phyloP scores from a whole-genome alignment of 495 filamentous ascomycete genomes.

The Echria macrotheca region DNA sequence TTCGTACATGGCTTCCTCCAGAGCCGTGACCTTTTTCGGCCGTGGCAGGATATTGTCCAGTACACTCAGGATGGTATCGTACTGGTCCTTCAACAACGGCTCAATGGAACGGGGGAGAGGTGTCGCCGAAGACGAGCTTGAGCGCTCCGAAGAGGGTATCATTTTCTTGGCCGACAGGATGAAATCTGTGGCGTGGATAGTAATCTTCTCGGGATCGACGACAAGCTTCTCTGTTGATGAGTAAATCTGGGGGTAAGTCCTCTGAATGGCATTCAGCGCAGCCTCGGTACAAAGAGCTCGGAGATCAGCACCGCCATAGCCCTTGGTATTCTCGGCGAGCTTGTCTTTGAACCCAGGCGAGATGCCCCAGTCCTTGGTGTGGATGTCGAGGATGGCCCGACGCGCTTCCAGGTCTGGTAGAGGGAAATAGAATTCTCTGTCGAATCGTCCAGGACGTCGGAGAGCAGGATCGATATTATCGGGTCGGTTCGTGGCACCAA shows the following conservation, averaged over 20 bases:
- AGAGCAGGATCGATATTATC: conserved; percentile 96
- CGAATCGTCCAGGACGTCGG: conserved; percentile 89
- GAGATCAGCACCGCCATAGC: conserved; percentile 92
- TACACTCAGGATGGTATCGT: conserved; percentile 57
- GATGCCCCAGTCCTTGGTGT: conserved; percentile 90
- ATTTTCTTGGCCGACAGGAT: conserved; percentile 95
- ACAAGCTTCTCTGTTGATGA: conserved; percentile 81
- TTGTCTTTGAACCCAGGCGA: conserved; percentile 71
- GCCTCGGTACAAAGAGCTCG: conserved; percentile 94
- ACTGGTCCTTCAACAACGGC: conserved; percentile 69
- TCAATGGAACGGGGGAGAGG: conserved; percentile 73
- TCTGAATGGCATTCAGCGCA: conserved; percentile 95
- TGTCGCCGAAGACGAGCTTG: conserved; percentile 72
- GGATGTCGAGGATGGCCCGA: conserved; percentile 84
- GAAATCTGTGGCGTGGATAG: conserved; percentile 85
- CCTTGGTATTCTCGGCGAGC: conserved; percentile 83
- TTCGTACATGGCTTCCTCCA: conserved; percentile 93
- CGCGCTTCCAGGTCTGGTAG: conserved; percentile 75
- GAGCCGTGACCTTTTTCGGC: conserved; percentile 74
- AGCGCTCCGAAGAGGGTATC: conserved; percentile 87
- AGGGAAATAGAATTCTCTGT: conserved; percentile 96
- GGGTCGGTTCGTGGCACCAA: conserved; percentile 94
- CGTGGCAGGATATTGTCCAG: conserved; percentile 79
- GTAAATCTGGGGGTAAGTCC: conserved; percentile 95
- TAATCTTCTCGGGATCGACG: conserved; percentile 78